These are phyloP conservation scores for Sicyos edulis DNA, from an alignment of 306 rosid species.

Conservation along the genomic window DNA sequence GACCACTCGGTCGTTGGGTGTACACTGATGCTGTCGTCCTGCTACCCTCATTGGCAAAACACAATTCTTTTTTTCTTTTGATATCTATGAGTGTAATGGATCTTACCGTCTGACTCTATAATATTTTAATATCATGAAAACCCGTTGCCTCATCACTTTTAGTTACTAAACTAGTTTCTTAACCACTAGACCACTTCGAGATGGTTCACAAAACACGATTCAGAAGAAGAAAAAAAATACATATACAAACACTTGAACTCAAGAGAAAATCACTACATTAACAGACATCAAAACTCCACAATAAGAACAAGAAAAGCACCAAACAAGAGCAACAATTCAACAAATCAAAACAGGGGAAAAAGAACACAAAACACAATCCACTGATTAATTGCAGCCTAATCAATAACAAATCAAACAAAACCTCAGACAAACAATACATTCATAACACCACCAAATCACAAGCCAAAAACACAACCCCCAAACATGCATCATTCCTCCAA, in stretches of 20 bases:
- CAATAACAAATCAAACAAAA: conserved; percentile 8
- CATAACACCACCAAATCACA: not conserved
- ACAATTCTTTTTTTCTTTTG: too few relatives aligned
- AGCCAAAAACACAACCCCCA: not conserved
- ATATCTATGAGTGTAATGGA: too few relatives aligned
- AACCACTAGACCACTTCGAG: too few relatives aligned
- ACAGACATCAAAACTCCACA: not conserved
- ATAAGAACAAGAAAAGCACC: not conserved
- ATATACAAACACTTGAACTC: not conserved
- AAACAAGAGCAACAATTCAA: not conserved
- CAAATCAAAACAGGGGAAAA: not conserved
- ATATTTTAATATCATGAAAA: too few relatives aligned
- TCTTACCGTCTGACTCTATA: too few relatives aligned
- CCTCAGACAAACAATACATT: too few relatives aligned
- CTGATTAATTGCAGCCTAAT: conserved; percentile 3
- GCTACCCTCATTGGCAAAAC: conserved; percentile 8
- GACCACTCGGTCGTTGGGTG: too few relatives aligned
- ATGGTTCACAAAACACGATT: not conserved
- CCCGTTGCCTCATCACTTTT: too few relatives aligned
- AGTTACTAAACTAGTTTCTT: too few relatives aligned
- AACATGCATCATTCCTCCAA: conserved; percentile 2
- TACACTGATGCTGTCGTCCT: too few relatives aligned
- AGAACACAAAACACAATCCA: not conserved
- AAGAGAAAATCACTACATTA: not conserved
- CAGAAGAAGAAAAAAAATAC: not conserved